Evolutionary conservation across 192 early-diverging fungal genomes (phyloP), one percentile per base, ranked within the genome.

Genomic region (Gamsiella multidivaricata): DNA sequence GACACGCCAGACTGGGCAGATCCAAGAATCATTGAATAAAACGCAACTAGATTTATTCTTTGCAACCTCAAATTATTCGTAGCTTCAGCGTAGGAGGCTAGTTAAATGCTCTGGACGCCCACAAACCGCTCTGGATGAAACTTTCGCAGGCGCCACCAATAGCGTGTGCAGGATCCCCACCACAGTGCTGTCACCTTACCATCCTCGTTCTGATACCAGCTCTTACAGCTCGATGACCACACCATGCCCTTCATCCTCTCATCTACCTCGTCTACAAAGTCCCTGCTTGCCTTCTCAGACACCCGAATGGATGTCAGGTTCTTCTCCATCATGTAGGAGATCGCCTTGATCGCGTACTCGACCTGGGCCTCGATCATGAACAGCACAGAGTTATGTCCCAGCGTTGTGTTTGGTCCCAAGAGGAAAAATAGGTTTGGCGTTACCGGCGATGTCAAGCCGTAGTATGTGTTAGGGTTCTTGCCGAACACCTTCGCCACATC

Each of bases 401-500:
- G 42, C 0, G 67, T 82, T 22, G 72, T 66, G 46, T 74, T 62
- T 29, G 86, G 85, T 42, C 87, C 88, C 25, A 86, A 61, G 55
- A 87, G 29, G 53, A 82, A 65, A 39, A 82, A 89, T 20, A 83
- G 59, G 54, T 88, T 88, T 8, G 87, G 87, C 32, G 84, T 85
- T 14, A 80, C 86, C 28, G 61, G 34, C 9, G 74, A 57, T 2
- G 63, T 69, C 5, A 85, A 59, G 2, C 85, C 82, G 20, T 81
- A 70, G 59, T 82, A 87, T 2, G 84, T 79, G n/a, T 69, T 58
- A 0, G 70, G 39, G 18, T 62, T 63, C 3, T 70, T 67, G 31
- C 59, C 59, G 61, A 65, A 82, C 2, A 62, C 65, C 5, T 62
- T 25, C 10, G 53, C 42, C 9, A 83, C 54, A 54, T 55, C 56